Evolutionary conservation across 148 eudicot species (phyloP), one percentile per base, ranked within the genome.

Genomic region (Hydrangea macrophylla): DNA sequence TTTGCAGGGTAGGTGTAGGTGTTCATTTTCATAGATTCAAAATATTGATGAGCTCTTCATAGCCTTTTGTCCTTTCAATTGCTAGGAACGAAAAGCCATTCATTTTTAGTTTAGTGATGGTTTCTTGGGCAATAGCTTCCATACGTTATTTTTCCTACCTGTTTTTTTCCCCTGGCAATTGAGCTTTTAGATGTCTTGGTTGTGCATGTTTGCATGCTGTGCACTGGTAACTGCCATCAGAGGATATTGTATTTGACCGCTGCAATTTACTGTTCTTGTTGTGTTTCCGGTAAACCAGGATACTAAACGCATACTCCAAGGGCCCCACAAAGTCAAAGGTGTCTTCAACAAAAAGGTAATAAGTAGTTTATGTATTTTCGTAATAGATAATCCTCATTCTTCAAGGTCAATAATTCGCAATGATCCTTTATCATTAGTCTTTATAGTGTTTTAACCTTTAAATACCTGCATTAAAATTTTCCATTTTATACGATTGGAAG

Each of bases 241-340:
- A 11, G 48, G 17, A 15, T 42, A 11, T 48, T 0, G 17, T 48
- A 48, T 22, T 53, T n/a, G 7, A 22, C 9, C 24, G 55, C 55
- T 13, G 10, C 22, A 9, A 36, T 36, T n/a, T n/a, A n/a, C n/a
- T 55, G 20, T 54, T 62, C 55, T 17, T 42, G 56, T 48, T 23
- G 4, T 73, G 64, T 39, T n/a, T n/a, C n/a, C n/a, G 56, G 31
- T 44, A 71, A 50, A 67, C 50, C 84, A 90, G 93, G 85, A 88
- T 90, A 73, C 82, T 88, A 6, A 81, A 74, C 77, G 93, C 98
- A 55, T 92, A 87, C 79, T 82, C 96, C 39, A 89, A 92, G 75
- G 93, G 88, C 76, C 93, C 98, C 33, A 35, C 90, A 31, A 92
- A 89, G 75, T 73, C 88, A 17, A 84, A 84, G 76, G 54, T 90